Evolutionary conservation across 805 yeast species (phyloP).

Genomic region (Saitoella complicata): DNA sequence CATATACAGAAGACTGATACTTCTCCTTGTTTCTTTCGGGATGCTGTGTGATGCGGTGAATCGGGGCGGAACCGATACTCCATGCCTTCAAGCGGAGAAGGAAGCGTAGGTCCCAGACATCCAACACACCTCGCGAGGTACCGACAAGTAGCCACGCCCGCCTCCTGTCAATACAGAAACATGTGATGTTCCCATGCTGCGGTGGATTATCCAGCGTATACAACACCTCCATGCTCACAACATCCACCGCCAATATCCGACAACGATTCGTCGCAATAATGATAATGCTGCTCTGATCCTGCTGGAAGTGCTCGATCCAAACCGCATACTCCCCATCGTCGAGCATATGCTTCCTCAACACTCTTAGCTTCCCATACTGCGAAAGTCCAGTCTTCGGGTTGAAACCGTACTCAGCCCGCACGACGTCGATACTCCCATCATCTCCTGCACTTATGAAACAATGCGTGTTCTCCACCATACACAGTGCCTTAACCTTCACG

Average conservation of each 20-base stretch:
- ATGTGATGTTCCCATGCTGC: conserved; percentile 47
- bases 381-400: conserved; percentile 9
- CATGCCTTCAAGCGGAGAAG: conserved; percentile 43
- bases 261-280: conserved; percentile 38
- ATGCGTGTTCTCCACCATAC: conserved; percentile 18
- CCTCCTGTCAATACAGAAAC: conserved; percentile 39
- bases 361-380: conserved; percentile 13
- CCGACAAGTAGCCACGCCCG: conserved; percentile 58
- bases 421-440: conserved; percentile 18
- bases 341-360: conserved; percentile 29
- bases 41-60: conserved; percentile 31
- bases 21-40: conserved; percentile 29
- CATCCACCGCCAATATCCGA: conserved; percentile 37
- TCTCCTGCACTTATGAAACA: conserved; percentile 18
- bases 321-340: conserved; percentile 29
- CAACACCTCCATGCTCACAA: conserved; percentile 32
- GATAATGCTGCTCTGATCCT: conserved; percentile 28
- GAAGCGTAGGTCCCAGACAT: conserved; percentile 72
- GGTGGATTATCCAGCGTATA: conserved; percentile 34
- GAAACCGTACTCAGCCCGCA: conserved; percentile 14
- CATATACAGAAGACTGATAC: conserved; percentile 25
- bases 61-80: conserved; percentile 39
- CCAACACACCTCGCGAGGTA: conserved; percentile 54
- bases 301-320: conserved; percentile 27
- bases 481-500: conserved; percentile 15